Evolutionary conservation across 306 rosid species (phyloP).

Genomic region (Begonia loranthoides): DNA sequence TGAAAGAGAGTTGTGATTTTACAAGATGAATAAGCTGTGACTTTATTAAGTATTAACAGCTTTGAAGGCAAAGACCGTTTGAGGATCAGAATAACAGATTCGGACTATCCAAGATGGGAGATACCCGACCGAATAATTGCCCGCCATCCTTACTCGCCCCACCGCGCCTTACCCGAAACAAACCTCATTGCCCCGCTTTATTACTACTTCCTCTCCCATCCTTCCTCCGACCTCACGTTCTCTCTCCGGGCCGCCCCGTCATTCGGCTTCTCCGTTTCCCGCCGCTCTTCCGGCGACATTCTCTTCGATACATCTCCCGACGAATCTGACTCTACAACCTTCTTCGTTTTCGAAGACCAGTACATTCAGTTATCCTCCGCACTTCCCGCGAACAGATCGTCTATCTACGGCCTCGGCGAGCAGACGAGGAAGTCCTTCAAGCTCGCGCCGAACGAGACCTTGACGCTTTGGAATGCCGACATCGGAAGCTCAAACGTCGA

Average conservation of each 20-base stretch:
- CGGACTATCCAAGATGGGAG: slow-evolving; percentile 54
- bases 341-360: slow-evolving; percentile 60
- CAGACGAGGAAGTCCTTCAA: slow-evolving; percentile 56
- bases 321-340: slow-evolving; percentile 20
- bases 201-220: slow-evolving; percentile 11
- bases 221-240: slow-evolving; percentile 49
- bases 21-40: background rate
- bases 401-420: slow-evolving; percentile 63
- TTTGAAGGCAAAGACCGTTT: slow-evolving; percentile 40
- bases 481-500: slow-evolving; percentile 26
- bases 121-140: slow-evolving; percentile 44
- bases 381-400: slow-evolving; percentile 36
- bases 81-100: slow-evolving; percentile 43
- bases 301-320: slow-evolving; percentile 40
- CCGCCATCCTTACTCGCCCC: slow-evolving; percentile 10
- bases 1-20: background rate
- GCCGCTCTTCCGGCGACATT: slow-evolving; percentile 45
- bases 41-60: slow-evolving; percentile 13
- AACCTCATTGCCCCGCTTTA: background rate
- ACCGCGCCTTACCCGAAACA: slow-evolving; percentile 7
- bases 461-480: slow-evolving; percentile 60
- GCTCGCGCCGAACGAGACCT: slow-evolving; percentile 27
- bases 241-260: slow-evolving; percentile 53
- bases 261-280: slow-evolving; percentile 50
- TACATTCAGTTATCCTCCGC: slow-evolving; percentile 61